These are phyloP conservation scores for Quercus glauca DNA, from an alignment of 306 rosid genomes.

Conservation along the genomic window DNA sequence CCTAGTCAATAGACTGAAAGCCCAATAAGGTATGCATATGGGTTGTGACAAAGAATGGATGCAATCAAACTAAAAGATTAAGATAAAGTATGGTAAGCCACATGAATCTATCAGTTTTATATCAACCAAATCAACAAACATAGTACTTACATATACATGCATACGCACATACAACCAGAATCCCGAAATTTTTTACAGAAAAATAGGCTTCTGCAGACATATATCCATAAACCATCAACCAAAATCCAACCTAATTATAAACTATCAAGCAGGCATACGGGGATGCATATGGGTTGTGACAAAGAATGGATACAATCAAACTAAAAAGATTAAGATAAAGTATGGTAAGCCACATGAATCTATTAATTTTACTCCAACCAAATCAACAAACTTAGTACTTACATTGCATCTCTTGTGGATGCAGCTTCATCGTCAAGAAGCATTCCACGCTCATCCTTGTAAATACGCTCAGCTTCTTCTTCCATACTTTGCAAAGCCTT, in stretches of 20 bases:
- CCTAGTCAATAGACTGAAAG: not conserved
- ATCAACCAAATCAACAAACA: no score
- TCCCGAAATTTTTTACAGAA: not conserved
- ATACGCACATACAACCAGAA: not conserved
- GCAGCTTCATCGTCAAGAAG: conserved; percentile 97
- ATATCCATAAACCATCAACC: not conserved
- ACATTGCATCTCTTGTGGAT: conserved; percentile 96
- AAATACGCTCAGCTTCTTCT: conserved; percentile 85
- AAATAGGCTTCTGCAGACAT: not conserved
- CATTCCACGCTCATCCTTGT: conserved; percentile 84
- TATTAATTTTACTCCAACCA: not conserved
- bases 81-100: no score
- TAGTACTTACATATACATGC: no score
- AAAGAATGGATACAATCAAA: no score
- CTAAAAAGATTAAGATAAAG: no score
- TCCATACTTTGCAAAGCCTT: conserved; percentile 91
- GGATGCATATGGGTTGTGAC: no score
- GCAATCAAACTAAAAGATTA: no score
- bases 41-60: no score
- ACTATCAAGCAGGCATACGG: not conserved
- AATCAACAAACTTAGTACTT: conserved; percentile 31
- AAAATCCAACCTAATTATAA: not conserved
- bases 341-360: not conserved
- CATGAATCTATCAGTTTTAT: no score
- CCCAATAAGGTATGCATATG: no score